These are phyloP conservation scores for Suhomyces bribrorum DNA, from an alignment of 1,139 yeast species.

Conservation along the genomic window DNA sequence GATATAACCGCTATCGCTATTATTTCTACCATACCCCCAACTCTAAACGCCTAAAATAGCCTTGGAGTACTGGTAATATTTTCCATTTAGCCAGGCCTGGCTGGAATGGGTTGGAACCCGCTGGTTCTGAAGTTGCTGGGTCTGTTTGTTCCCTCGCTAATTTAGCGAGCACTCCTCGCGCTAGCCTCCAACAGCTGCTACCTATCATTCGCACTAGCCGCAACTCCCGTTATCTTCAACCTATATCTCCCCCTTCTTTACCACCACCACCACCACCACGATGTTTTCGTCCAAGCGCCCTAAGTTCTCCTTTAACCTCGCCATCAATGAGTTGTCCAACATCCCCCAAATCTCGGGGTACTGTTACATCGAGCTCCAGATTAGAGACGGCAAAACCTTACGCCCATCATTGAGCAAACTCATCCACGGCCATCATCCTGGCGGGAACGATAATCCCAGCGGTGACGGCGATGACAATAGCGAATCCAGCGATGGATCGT, in stretches of 20 bases:
- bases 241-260: background rate
- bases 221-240: background rate
- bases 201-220: background rate
- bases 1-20: too few species aligned
- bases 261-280: background rate
- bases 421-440: constrained; percentile 14
- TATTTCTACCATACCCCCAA: too few species aligned
- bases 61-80: too few species aligned
- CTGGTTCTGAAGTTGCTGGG: too few species aligned
- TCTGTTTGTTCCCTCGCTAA: too few species aligned
- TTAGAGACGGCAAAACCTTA: constrained; percentile 28
- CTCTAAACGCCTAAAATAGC: too few species aligned
- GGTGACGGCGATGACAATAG: background rate
- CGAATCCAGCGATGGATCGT: constrained; percentile 6
- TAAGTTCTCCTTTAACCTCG: constrained; percentile 58
- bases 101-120: too few species aligned
- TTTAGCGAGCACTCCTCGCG: too few species aligned
- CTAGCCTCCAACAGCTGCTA: too few species aligned
- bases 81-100: too few species aligned
- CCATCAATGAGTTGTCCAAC: constrained; percentile 70
- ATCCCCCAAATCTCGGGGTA: constrained; percentile 78
- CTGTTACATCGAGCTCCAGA: constrained; percentile 56
- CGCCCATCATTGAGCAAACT: constrained; percentile 15
- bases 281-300: constrained; percentile 28
- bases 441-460: constrained; percentile 3